A percentile compares a stretch with the other conserved stretches of the same genome.
phyloP scores from a whole-genome alignment of 169 alveolate genomes.

The Eimeria sp. region DNA sequence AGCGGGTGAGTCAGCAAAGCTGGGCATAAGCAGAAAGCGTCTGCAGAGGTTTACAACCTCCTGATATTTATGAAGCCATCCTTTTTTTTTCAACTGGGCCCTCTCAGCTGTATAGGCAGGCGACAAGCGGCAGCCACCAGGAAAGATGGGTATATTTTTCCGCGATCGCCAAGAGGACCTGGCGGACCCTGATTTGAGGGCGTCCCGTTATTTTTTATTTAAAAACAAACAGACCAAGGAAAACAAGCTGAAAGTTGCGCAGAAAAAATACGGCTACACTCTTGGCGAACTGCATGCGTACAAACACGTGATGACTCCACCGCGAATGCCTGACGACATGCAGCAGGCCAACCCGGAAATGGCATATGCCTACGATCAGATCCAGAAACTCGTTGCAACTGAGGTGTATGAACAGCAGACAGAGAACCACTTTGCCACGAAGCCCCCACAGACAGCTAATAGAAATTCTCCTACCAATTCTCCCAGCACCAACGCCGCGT shows the following conservation, averaged over 20 bases:
- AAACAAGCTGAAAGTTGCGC: conserved; percentile 54
- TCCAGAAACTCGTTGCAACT: conserved; percentile 44
- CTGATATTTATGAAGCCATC: background rate
- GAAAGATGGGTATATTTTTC: conserved; percentile 50
- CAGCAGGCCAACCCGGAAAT: conserved; percentile 21
- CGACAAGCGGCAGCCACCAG: background rate
- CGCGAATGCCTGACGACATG: conserved; percentile 61
- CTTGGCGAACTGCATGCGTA: conserved; percentile 69
- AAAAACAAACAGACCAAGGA: conserved; percentile 44
- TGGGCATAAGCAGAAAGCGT: background rate
- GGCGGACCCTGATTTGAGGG: conserved; percentile 63
- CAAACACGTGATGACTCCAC: conserved; percentile 45
- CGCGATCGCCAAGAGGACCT: conserved; percentile 59
- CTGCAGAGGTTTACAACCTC: background rate
- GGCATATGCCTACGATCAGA: conserved; percentile 36
- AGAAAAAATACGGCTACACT: conserved; percentile 68
- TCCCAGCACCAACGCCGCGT: background rate
- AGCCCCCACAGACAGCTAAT: background rate
- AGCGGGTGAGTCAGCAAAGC: background rate
- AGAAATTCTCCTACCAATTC: background rate
- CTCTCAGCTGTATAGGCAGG: background rate
- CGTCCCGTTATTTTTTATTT: conserved; percentile 58
- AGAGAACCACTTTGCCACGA: conserved; percentile 58
- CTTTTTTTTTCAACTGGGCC: background rate
- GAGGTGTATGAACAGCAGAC: conserved; percentile 58